Conservation (phyloP, 768 basidiomycete species). For the Suillus fuscotomentosus region DNA sequence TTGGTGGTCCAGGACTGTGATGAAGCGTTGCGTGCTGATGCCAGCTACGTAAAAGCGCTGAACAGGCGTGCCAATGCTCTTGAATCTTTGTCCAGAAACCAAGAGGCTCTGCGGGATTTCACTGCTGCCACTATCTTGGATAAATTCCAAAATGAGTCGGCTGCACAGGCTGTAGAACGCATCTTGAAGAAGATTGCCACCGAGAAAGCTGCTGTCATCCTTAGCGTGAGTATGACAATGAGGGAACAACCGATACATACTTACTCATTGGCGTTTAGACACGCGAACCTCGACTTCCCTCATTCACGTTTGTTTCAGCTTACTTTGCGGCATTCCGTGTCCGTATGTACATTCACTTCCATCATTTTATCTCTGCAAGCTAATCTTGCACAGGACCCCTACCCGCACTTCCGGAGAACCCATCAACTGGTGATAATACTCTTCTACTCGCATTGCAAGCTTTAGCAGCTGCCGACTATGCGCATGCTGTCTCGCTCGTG, state of each 20-base stretch:
- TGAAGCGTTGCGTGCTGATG: slow-evolving; percentile 79
- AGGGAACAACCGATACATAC: background rate
- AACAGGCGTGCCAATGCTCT: slow-evolving; percentile 87
- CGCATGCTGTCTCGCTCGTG: slow-evolving; percentile 73
- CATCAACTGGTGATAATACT: slow-evolving; percentile 81
- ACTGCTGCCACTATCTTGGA: slow-evolving; percentile 96
- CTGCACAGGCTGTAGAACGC: slow-evolving; percentile 85
- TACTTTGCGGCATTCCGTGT: slow-evolving; percentile 97
- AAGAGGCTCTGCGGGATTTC: slow-evolving; percentile 86
- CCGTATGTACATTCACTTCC: slow-evolving; percentile 46
- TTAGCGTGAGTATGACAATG: slow-evolving; percentile 46
- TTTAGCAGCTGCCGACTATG: slow-evolving; percentile 79
- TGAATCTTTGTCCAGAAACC: slow-evolving; percentile 69
- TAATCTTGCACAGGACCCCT: slow-evolving; percentile 47
- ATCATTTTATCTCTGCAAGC: background rate
- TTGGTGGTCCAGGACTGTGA: slow-evolving; percentile 88
- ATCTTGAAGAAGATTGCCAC: slow-evolving; percentile 82
- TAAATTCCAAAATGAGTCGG: slow-evolving; percentile 80
- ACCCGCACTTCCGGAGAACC: slow-evolving; percentile 70
- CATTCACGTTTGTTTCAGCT: slow-evolving; percentile 87
- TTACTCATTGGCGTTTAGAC: slow-evolving; percentile 27
- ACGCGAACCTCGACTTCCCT: slow-evolving; percentile 83
- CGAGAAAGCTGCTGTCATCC: slow-evolving; percentile 69
- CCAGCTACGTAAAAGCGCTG: slow-evolving; percentile 84
- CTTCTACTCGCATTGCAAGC: slow-evolving; percentile 80